phyloP scores from a whole-genome alignment of 2,329 filamentous ascomycete genomes.

The Plenodomus biglobosus region DNA sequence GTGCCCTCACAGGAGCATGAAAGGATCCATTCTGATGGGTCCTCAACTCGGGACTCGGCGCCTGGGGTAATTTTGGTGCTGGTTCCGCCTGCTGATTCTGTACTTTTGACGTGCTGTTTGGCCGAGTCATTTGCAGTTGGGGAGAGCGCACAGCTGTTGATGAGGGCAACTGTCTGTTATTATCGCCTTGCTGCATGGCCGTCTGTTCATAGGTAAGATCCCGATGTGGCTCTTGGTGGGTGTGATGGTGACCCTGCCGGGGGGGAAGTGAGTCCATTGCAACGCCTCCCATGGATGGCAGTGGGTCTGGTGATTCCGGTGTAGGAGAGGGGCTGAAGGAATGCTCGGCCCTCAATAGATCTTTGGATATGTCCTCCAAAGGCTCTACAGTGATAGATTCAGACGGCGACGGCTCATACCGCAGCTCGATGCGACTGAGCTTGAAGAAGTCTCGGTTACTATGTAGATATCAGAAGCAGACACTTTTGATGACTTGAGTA shows the following conservation, averaged over 20 bases:
- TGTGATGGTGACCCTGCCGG: slow-evolving; percentile 14
- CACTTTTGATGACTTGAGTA: slow-evolving; percentile 7
- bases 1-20: background rate
- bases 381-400: slow-evolving; percentile 32
- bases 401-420: slow-evolving; percentile 34
- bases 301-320: slow-evolving; percentile 6
- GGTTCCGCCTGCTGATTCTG: slow-evolving; percentile 16
- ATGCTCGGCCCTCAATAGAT: slow-evolving; percentile 20
- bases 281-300: slow-evolving; percentile 1
- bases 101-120: slow-evolving; percentile 15
- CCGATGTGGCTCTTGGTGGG: slow-evolving; percentile 16
- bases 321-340: slow-evolving; percentile 20
- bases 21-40: background rate
- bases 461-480: background rate
- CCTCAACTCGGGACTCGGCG: slow-evolving; percentile 18
- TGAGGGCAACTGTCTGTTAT: slow-evolving; percentile 20
- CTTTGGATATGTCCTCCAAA: slow-evolving; percentile 23
- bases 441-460: slow-evolving; percentile 46
- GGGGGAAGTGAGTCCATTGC: slow-evolving; percentile 39
- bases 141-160: slow-evolving; percentile 12
- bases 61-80: slow-evolving; percentile 16
- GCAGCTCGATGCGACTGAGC: slow-evolving; percentile 43
- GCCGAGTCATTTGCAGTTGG: background rate
- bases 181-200: slow-evolving; percentile 21
- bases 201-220: slow-evolving; percentile 21